Conservation (phyloP, 2,329 filamentous ascomycete genomes). For the Venturia oleaginea region DNA sequence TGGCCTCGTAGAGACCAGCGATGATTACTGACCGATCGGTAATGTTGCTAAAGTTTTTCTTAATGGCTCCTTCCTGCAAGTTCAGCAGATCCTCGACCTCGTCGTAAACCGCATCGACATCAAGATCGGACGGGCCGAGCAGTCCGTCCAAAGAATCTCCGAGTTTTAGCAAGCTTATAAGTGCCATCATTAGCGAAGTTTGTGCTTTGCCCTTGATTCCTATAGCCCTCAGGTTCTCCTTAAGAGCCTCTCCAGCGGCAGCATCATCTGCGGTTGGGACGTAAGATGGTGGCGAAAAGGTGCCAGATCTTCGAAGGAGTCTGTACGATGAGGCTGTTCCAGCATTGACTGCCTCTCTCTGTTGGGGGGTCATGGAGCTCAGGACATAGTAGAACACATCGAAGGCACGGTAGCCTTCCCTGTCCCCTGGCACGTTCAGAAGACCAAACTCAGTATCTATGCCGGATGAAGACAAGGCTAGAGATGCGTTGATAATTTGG, state of each 20-base stretch:
- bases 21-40: slow-evolving; percentile 70
- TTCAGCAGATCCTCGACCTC: slow-evolving; percentile 82
- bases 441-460: slow-evolving; percentile 77
- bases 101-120: slow-evolving; percentile 76
- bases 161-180: slow-evolving; percentile 82
- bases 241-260: slow-evolving; percentile 88
- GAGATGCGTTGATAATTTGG: slow-evolving; percentile 62
- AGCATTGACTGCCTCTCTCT: slow-evolving; percentile 79
- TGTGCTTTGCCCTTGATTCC: slow-evolving; percentile 84
- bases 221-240: slow-evolving; percentile 75
- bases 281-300: slow-evolving; percentile 78
- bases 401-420: slow-evolving; percentile 75
- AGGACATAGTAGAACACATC: slow-evolving; percentile 95
- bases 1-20: slow-evolving; percentile 79
- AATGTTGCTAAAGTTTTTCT: slow-evolving; percentile 69
- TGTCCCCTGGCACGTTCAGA: slow-evolving; percentile 66
- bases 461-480: slow-evolving; percentile 77
- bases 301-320: slow-evolving; percentile 72
- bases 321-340: slow-evolving; percentile 68
- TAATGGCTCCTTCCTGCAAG: slow-evolving; percentile 76
- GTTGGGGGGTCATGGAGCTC: slow-evolving; percentile 77
- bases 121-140: slow-evolving; percentile 61
- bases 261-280: slow-evolving; percentile 87
- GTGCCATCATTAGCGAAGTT: slow-evolving; percentile 72
- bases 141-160: slow-evolving; percentile 82